Percentiles rank a stretch among this genome's conserved stretches.
These are phyloP conservation scores for Mucor saturninus DNA, from an alignment of 371 early-diverging fungal genomes.

Conservation along the genomic window DNA sequence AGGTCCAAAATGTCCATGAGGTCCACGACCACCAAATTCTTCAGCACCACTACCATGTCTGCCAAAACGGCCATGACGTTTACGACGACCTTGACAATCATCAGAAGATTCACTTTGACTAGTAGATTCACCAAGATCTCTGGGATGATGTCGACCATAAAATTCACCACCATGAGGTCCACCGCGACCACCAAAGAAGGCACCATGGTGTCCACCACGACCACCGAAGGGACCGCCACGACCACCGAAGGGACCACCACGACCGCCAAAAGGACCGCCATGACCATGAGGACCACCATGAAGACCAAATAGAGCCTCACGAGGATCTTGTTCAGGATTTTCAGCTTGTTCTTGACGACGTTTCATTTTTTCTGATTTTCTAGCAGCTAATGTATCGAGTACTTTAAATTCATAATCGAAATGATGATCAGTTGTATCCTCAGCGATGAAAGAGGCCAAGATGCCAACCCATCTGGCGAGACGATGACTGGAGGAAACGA, in stretches of 20 bases:
- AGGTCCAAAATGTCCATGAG: too few species aligned
- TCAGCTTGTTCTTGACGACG: conserved; percentile 8
- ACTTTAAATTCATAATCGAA: conserved; percentile 14
- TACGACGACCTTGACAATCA: too few species aligned
- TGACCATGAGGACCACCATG: neutral
- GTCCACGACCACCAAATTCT: too few species aligned
- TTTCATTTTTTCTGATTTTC: neutral
- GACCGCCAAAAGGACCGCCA: neutral
- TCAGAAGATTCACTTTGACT: too few species aligned
- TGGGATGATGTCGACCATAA: too few species aligned
- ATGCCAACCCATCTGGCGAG: conserved; percentile 14
- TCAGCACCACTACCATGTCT: too few species aligned
- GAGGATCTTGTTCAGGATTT: conserved; percentile 1
- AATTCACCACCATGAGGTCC: neutral
- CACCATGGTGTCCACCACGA: neutral
- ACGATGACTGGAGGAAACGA: neutral
- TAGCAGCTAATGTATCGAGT: conserved; percentile 1
- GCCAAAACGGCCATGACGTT: too few species aligned
- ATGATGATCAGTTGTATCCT: neutral
- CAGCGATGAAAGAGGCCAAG: conserved; percentile 12
- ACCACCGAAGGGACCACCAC: neutral
- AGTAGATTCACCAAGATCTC: too few species aligned
- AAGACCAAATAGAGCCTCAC: neutral
- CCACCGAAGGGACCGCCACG: neutral
- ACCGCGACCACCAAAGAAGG: neutral